These are phyloP conservation scores for Apiotrichum montevideense DNA, from an alignment of 1,284 basidiomycete species.

Conservation along the genomic window DNA sequence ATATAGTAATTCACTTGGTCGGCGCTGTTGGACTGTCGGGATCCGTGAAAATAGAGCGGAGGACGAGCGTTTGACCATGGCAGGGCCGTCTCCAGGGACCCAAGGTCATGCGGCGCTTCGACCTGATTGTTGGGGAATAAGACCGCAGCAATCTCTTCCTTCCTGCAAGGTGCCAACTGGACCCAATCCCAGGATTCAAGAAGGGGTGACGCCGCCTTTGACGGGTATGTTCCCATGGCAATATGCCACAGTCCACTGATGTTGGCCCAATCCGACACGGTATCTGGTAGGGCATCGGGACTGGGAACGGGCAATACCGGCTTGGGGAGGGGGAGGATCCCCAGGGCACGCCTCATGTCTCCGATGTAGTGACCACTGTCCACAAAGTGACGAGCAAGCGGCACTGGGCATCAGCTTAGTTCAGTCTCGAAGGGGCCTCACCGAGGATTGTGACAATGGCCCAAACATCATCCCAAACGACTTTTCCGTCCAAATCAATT, in stretches of 20 bases:
- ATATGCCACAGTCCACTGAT: not conserved
- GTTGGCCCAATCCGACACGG: not conserved
- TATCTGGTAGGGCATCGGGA: not conserved
- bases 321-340: not conserved
- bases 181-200: not conserved
- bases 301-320: not conserved
- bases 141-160: not conserved
- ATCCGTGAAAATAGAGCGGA: conserved; percentile 33
- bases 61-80: conserved; percentile 30
- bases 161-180: not conserved
- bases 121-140: not conserved
- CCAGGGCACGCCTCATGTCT: not conserved
- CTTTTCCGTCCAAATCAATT: not conserved
- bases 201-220: not conserved
- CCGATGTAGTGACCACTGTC: not conserved
- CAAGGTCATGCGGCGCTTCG: too few relatives aligned
- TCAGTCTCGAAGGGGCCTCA: not conserved
- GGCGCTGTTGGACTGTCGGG: not conserved
- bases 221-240: not conserved
- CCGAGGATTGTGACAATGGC: not conserved
- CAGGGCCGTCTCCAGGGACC: conserved; percentile 12
- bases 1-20: not conserved
- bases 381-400: not conserved
- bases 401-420: not conserved
- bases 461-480: conserved; percentile 5